Evolutionary conservation across 192 early-diverging fungal genomes (phyloP), one percentile per base, ranked within the genome.

Genomic region (Coemansia sp.): DNA sequence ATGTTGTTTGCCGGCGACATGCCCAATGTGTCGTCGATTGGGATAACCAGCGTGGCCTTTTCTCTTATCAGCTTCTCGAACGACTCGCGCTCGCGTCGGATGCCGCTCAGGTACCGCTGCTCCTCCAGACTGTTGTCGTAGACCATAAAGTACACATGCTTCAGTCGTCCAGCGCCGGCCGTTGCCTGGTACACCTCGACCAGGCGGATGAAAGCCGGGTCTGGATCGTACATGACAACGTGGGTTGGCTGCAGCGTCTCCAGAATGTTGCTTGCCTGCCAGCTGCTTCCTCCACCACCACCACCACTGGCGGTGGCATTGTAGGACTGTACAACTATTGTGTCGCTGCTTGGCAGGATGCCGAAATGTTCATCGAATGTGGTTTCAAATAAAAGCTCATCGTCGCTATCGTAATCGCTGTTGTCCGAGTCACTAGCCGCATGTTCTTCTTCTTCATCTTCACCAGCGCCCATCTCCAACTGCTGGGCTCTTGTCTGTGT

Each of bases 41-140:
- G 75, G 9, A 85, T 75, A 5, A 81, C 84, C 63, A 81, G 75
- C 74, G 89, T 90, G 41, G 90, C 89, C 80, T 97, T 97, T 65
- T 95, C 92, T 16, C 85, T 68, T 64, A 99, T 97, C 45, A 99
- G 69, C 51, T 86, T 90, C 72, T 98, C 95, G 84, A 99, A 99
- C 0, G 97, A 87, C 63, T 94, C 89, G 71, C 96, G 96, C 74
- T 99, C 97, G 49, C 86, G 86, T 19, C 97, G 83, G 66, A 99
- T 88, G 0, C 82, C 75, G 22, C 90, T 90, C 42, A 99, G 72
- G 65, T 95, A 99, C 32, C 86, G 78, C 77, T 98, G 96, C 76
- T 98, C 97, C 75, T 99, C 96, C 1, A 96, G 87, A 8, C 93
- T 95, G 76, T 96, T 92, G 58, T 96, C 92, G 72, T 99, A 98